A percentile compares a stretch with the other conserved stretches of the same genome.
These are phyloP conservation scores for Hypoxylon sp. DNA, from an alignment of 2,329 filamentous ascomycete genomes.

Conservation along the genomic window DNA sequence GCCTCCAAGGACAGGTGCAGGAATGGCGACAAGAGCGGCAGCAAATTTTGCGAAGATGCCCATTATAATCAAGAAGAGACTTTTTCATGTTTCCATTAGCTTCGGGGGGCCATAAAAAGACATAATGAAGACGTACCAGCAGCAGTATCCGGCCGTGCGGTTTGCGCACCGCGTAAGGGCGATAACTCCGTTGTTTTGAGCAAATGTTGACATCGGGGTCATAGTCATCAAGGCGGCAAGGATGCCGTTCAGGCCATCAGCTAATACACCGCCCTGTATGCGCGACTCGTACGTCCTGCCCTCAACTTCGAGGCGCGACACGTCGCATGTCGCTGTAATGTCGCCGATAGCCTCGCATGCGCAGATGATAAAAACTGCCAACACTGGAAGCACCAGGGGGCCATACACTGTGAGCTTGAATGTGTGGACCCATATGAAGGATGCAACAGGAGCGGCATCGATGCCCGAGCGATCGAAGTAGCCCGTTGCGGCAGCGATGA, in stretches of 20 bases:
- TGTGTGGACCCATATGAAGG: constrained; percentile 85
- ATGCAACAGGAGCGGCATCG: constrained; percentile 77
- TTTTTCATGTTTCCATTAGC: constrained; percentile 34
- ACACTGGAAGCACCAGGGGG: constrained; percentile 78
- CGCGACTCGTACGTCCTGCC: constrained; percentile 80
- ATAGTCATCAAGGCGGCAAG: constrained; percentile 84
- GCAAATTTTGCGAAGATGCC: constrained; percentile 88
- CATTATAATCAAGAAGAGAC: constrained; percentile 83
- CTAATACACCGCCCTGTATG: constrained; percentile 83
- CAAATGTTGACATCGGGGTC: constrained; percentile 84
- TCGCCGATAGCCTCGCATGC: constrained; percentile 86
- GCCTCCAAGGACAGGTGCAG: constrained; percentile 74
- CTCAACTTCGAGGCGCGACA: constrained; percentile 81
- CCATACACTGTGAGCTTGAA: constrained; percentile 81
- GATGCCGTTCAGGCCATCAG: constrained; percentile 82
- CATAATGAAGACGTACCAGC: constrained; percentile 62
- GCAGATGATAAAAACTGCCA: constrained; percentile 79
- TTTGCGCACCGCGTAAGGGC: constrained; percentile 86
- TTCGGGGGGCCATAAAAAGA: background rate
- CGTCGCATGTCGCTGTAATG: constrained; percentile 85
- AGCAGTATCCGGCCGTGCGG: constrained; percentile 83
- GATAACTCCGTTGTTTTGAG: constrained; percentile 89
- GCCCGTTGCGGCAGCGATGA: constrained; percentile 82
- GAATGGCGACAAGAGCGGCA: constrained; percentile 83
- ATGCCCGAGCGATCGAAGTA: constrained; percentile 85